Base-by-base conservation (phyloP, 495 filamentous ascomycete species). In the Jackrogersella minutella region DNA sequence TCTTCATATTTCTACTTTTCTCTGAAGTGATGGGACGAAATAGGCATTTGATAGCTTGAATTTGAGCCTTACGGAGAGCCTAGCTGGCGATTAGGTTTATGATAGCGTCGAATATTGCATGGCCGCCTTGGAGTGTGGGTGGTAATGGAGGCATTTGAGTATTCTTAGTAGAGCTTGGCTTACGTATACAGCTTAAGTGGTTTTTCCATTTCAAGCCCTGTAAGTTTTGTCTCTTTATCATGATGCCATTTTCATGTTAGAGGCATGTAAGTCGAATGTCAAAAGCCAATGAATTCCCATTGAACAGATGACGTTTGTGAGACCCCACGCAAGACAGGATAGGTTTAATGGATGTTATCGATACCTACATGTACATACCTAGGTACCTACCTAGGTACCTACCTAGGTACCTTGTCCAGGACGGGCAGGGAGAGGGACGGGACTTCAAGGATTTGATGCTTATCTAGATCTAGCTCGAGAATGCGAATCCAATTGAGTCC, bases 401-500 rank as follows among this genome's bases (percentile, higher is more conserved):
- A 3, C 26, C 7, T 30, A 3, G 26, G 3, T 3, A 30, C 26
- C 7, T 30, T 30, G 26, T 30, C 26, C 7, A 30, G 7, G n/a
- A n/a, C n/a, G n/a, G n/a, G n/a, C n/a, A n/a, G n/a, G n/a, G n/a
- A n/a, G n/a, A n/a, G n/a, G n/a, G 36, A 41, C 21, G 17, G 1
- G 14, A 21, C 1, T 41, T 8, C 16, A 5, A 41, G 17, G 39
- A 41, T 17, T 19, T 39, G 36, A 41, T 24, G 28, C 56, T 40
- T 59, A 50, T 39, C 33, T 60, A 39, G 57, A 60, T 60, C 57
- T 53, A 46, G 58, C 22, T 28, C 43, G 7, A 7, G 26, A 3
- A 30, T 7, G 7, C 19, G 6, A 22, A 22, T 37, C n/a, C 14
- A 37, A n/a, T 30, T 36, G 17, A 7, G 16, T 21, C 36, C 14